Evolutionary conservation across 129 eudicot species (phyloP).

Genomic region (Helichrysum umbraculigerum): DNA sequence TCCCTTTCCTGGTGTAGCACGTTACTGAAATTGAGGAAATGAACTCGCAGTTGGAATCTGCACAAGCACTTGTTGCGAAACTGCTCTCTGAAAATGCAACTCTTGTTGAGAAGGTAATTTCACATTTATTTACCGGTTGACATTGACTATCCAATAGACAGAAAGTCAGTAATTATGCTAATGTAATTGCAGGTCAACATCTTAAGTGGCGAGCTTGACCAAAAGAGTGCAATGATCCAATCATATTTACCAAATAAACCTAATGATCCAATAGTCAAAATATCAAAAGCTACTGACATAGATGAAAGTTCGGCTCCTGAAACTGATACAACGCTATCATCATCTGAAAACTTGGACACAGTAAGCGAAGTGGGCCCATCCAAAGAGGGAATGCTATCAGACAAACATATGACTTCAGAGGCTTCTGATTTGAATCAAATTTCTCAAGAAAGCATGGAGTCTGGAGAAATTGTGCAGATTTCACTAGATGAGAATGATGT

Average conservation of each 20-base stretch:
- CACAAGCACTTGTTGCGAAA: slow-evolving; percentile 56
- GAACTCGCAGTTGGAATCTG: slow-evolving; percentile 54
- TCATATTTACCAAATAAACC: slow-evolving; percentile 27
- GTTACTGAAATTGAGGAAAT: slow-evolving; percentile 39
- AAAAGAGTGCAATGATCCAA: slow-evolving; percentile 25
- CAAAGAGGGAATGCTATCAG: slow-evolving; percentile 32
- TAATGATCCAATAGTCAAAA: slow-evolving; percentile 19
- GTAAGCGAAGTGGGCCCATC: slow-evolving; percentile 21
- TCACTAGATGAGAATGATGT: slow-evolving; percentile 63
- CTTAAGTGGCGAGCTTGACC: slow-evolving; percentile 55
- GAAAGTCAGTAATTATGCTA: slow-evolving; percentile 18
- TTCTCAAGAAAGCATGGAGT: slow-evolving; percentile 42
- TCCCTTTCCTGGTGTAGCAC: slow-evolving; percentile 35
- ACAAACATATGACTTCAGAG: slow-evolving; percentile 26
- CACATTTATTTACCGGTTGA: background rate
- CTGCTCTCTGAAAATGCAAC: slow-evolving; percentile 65
- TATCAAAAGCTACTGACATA: slow-evolving; percentile 18
- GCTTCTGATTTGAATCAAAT: slow-evolving; percentile 28
- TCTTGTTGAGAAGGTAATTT: slow-evolving; percentile 72
- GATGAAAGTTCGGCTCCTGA: slow-evolving; percentile 22
- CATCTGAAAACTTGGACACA: slow-evolving; percentile 22
- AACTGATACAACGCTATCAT: slow-evolving; percentile 27
- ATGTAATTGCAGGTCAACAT: slow-evolving; percentile 49
- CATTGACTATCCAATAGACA: background rate
- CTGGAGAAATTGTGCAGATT: slow-evolving; percentile 84